phyloP scores from a whole-genome alignment of 495 filamentous ascomycete genomes.

The Daldinia concentrica region DNA sequence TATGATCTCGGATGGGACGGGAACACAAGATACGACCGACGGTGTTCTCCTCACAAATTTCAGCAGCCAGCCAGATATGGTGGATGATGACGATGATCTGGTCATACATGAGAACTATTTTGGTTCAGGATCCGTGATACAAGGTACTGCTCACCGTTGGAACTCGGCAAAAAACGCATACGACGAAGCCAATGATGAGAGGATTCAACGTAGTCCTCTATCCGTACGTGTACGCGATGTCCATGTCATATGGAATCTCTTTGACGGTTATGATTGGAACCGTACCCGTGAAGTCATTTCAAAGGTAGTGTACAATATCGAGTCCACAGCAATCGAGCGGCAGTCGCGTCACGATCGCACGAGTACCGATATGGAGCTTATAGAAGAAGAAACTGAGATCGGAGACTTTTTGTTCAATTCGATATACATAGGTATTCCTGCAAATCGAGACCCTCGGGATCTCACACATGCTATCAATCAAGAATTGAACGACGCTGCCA shows the following conservation, averaged over 20 bases:
- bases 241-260: conserved; percentile 96
- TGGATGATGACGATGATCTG: conserved; percentile 55
- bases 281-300: conserved; percentile 85
- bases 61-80: conserved; percentile 40
- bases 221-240: conserved; percentile 82
- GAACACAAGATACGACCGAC: conserved; percentile 62
- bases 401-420: conserved; percentile 98
- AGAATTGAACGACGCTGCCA: conserved; percentile 83
- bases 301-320: conserved; percentile 85
- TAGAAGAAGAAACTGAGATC: conserved; percentile 87
- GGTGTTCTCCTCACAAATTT: conserved; percentile 64
- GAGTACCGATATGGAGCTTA: conserved; percentile 65
- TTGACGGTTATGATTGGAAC: conserved; percentile 98
- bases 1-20: conserved; percentile 45
- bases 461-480: conserved; percentile 85
- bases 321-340: conserved; percentile 80
- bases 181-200: conserved; percentile 68
- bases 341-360: conserved; percentile 58
- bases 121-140: conserved; percentile 64
- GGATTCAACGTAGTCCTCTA: conserved; percentile 73
- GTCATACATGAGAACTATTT: conserved; percentile 86
- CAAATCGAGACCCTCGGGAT: conserved; percentile 83
- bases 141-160: conserved; percentile 80
- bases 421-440: conserved; percentile 93
- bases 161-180: conserved; percentile 79